Conservation (phyloP, 345 rosid species). For the Sisymbrium altissimum region DNA sequence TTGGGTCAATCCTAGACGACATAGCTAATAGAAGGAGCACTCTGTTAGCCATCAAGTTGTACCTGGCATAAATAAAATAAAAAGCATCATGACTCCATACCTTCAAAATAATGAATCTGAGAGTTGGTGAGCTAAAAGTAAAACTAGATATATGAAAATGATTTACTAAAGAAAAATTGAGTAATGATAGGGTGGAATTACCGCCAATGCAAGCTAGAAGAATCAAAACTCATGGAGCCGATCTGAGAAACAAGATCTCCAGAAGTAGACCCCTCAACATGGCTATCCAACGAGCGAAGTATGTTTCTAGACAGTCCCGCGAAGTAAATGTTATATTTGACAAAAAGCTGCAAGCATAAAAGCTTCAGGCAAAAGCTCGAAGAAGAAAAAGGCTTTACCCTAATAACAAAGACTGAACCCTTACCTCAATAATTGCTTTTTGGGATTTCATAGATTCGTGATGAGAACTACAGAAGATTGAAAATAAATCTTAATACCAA, state of each 20-base stretch:
- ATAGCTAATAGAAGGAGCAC: constrained; percentile 87
- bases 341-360: constrained; percentile 75
- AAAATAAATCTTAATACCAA: constrained; percentile 14
- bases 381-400: not conserved
- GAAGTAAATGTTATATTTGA: constrained; percentile 92
- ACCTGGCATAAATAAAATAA: constrained; percentile 44
- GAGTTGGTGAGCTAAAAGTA: constrained; percentile 7
- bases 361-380: constrained; percentile 1
- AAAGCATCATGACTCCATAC: constrained; percentile 1
- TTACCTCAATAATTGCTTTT: constrained; percentile 93
- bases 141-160: constrained; percentile 2
- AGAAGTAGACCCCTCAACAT: constrained; percentile 61
- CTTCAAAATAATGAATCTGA: not conserved
- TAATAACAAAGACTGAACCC: constrained; percentile 10
- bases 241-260: constrained; percentile 81
- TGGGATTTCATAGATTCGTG: constrained; percentile 91
- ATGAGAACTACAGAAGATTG: constrained; percentile 69
- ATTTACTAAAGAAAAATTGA: not conserved
- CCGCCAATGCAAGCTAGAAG: constrained; percentile 94
- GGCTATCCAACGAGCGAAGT: constrained; percentile 56
- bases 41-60: constrained; percentile 98
- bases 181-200: constrained; percentile 34
- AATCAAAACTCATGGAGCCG: constrained; percentile 86
- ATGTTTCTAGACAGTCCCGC: constrained; percentile 84
- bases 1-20: constrained; percentile 72